Conservation (phyloP, 768 basidiomycete genomes). For the Tylopilus vinaceipallidus region DNA sequence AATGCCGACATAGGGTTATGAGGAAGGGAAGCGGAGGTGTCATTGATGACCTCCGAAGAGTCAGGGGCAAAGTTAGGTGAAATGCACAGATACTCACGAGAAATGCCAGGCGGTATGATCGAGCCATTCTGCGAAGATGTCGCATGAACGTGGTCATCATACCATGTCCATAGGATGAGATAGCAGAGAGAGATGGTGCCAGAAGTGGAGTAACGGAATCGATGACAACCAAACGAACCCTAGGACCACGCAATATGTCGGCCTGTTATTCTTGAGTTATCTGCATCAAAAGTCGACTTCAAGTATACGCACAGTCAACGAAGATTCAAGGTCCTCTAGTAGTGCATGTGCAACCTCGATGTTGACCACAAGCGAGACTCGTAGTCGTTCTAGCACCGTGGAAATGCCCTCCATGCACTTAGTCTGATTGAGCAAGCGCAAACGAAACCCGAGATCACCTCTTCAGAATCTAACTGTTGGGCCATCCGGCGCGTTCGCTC, state of each 20-base stretch:
- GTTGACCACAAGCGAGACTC: slow-evolving; percentile 57
- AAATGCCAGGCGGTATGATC: slow-evolving; percentile 42
- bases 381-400: slow-evolving; percentile 52
- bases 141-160: slow-evolving; percentile 72
- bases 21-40: slow-evolving; percentile 39
- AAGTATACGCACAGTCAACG: slow-evolving; percentile 27
- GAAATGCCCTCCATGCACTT: slow-evolving; percentile 24
- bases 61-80: not conserved
- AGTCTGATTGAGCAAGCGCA: not conserved
- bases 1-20: slow-evolving; percentile 35
- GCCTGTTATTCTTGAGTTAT: slow-evolving; percentile 10
- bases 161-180: slow-evolving; percentile 74
- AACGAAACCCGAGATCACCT: slow-evolving; percentile 16
- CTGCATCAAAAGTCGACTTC: not conserved
- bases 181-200: slow-evolving; percentile 58
- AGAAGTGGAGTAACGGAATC: slow-evolving; percentile 66
- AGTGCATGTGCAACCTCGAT: slow-evolving; percentile 51
- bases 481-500: slow-evolving; percentile 44
- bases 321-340: slow-evolving; percentile 42
- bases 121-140: slow-evolving; percentile 52
- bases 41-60: slow-evolving; percentile 56
- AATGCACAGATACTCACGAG: slow-evolving; percentile 44
- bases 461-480: slow-evolving; percentile 21
- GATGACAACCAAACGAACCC: slow-evolving; percentile 53
- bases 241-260: slow-evolving; percentile 6